Base-by-base conservation (phyloP, 768 basidiomycete species). In the Termitomyces sp. region DNA sequence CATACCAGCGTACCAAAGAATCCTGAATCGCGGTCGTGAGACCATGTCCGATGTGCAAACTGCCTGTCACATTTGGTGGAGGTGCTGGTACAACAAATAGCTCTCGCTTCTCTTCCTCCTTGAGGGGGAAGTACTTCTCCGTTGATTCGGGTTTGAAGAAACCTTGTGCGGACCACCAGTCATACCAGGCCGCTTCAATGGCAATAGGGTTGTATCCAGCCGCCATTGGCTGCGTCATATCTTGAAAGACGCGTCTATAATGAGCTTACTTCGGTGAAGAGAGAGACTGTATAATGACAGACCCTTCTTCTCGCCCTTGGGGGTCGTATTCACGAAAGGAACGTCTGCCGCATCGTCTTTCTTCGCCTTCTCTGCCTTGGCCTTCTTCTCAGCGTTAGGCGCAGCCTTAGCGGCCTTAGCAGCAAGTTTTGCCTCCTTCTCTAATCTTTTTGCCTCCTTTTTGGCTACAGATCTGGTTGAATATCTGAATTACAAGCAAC, bases 21-120 rank as follows among this genome's bases (percentile, higher is more conserved):
- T 99, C 97, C 66, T 98, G 94, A 58, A 99, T 88, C 4, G 95
- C 90, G 8, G 88, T 82, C 1, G 95, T 96, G 53, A 99, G 77
- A 3, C 87, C 96, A 63, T 99, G 97, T 2, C 97, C 97, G 57
- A 97, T 95, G 66, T 99, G 96, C 56, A 99, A 76, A 59, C 84
- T 89, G 7, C 97, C 97, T 0, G 97, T 99, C 61, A 99, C 95
- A 65, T 98, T 98, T 4, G 97, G 97, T 2, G 96, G 96, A 27
- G 97, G 97, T 0, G 85, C 80, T 0, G 95, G 90, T 27, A 99
- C 84, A 58, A 95, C 86, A 68, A 98, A 98, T 12, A 75, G 67
- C 27, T 86, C 89, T 38, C 89, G 84, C 1, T 81, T 76, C 50
- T 85, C 83, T 49, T 77, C 71, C 16, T 81, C 75, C 11, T 85